Conservation (phyloP, 192 early-diverging fungal species). For the Coemansia furcata region DNA sequence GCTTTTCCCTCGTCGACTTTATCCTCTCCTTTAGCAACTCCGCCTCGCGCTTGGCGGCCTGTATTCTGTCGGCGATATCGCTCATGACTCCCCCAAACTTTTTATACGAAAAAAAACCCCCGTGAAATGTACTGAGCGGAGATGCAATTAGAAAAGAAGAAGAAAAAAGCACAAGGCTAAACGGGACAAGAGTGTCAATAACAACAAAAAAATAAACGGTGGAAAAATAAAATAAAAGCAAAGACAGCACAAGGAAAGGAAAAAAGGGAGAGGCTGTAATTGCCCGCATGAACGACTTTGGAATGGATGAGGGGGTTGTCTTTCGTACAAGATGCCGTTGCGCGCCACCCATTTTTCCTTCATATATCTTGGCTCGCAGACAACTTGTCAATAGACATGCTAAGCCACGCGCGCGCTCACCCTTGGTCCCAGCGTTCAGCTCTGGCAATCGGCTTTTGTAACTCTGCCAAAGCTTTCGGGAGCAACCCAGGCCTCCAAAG, state of each 20-base stretch:
- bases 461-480: neutral
- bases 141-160: slow-evolving; percentile 4
- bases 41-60: slow-evolving; percentile 87
- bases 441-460: neutral
- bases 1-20: slow-evolving; percentile 87
- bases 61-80: slow-evolving; percentile 90
- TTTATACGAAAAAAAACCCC: neutral
- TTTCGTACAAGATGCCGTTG: neutral
- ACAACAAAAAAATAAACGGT: slow-evolving; percentile 1
- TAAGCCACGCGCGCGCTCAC: neutral
- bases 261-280: neutral
- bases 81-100: slow-evolving; percentile 17
- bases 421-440: neutral
- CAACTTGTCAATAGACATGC: neutral
- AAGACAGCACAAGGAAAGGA: neutral
- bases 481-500: neutral
- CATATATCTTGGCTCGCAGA: neutral
- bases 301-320: slow-evolving; percentile 2
- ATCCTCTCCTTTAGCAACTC: slow-evolving; percentile 96
- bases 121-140: neutral
- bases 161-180: slow-evolving; percentile 1
- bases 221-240: slow-evolving; percentile 2
- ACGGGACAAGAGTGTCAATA: neutral
- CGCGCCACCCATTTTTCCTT: slow-evolving; percentile 1
- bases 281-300: neutral